Percentiles rank a stretch among this genome's conserved stretches.
These are phyloP conservation scores for Aspergillus piperis DNA, from an alignment of 2,329 filamentous ascomycete species.

Conservation along the genomic window DNA sequence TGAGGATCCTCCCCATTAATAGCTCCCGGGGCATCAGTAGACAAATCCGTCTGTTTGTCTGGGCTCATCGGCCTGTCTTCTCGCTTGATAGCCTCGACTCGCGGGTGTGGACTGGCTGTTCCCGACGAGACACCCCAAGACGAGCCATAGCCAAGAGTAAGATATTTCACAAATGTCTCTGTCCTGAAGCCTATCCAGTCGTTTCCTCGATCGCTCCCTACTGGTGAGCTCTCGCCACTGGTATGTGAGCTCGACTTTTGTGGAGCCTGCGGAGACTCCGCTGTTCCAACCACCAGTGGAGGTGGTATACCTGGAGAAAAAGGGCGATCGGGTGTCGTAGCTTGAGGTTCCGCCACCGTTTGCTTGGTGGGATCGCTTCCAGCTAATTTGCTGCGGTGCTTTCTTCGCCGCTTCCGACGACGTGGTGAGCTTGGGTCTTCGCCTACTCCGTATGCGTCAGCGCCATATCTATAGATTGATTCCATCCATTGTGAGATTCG, in stretches of 20 bases:
- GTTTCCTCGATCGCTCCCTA: conserved; percentile 22
- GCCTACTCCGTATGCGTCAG: conserved; percentile 79
- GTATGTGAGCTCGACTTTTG: conserved; percentile 18
- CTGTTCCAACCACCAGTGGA: conserved; percentile 39
- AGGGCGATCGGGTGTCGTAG: conserved; percentile 23
- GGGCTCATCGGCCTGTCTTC: conserved; percentile 13
- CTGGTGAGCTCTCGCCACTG: conserved; percentile 21
- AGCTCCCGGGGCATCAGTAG: background rate
- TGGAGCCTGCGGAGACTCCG: conserved; percentile 20
- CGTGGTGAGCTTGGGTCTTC: conserved; percentile 73
- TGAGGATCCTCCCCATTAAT: conserved; percentile 6
- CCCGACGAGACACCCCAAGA: conserved; percentile 47
- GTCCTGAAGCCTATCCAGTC: conserved; percentile 39
- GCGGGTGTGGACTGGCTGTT: conserved; percentile 27
- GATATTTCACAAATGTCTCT: conserved; percentile 51
- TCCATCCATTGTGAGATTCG: conserved; percentile 85
- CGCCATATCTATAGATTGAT: conserved; percentile 80
- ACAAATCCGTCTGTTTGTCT: conserved; percentile 4
- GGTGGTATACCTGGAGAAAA: conserved; percentile 47
- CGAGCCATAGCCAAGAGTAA: conserved; percentile 53
- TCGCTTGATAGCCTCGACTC: conserved; percentile 28
- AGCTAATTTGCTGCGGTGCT: conserved; percentile 24
- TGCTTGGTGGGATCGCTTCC: conserved; percentile 16
- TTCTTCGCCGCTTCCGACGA: conserved; percentile 43
- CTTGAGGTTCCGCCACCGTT: conserved; percentile 9